A percentile compares a stretch with the other conserved stretches of the same genome.
Conservation (phyloP, 176 grass and related monocot genomes). For the Coix lacrymajobi region DNA sequence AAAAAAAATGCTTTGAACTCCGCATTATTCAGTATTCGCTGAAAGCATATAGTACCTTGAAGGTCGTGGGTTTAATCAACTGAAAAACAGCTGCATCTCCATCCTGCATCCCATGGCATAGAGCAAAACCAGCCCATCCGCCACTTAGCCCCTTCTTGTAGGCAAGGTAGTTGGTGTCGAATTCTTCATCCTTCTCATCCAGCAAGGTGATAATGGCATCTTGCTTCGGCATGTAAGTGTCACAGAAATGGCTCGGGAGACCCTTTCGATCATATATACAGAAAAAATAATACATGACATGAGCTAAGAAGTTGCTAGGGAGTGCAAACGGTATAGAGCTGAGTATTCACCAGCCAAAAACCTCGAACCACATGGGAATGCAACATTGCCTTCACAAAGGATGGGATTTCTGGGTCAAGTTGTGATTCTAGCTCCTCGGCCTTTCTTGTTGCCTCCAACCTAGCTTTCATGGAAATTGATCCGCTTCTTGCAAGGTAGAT, state of each 20-base stretch:
- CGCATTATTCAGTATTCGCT: background rate
- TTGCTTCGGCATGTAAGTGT: constrained; percentile 54
- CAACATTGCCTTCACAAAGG: constrained; percentile 75
- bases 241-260: constrained; percentile 62
- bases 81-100: constrained; percentile 70
- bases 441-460: constrained; percentile 53
- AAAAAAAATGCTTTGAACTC: background rate
- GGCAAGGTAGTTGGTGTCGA: constrained; percentile 63
- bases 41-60: constrained; percentile 45
- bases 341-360: constrained; percentile 76
- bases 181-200: constrained; percentile 57
- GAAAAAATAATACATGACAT: background rate
- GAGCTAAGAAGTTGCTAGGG: background rate
- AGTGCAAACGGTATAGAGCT: constrained; percentile 7
- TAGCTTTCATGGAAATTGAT: constrained; percentile 51
- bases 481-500: constrained; percentile 43
- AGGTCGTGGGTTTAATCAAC: constrained; percentile 59
- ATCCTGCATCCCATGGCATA: constrained; percentile 60
- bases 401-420: constrained; percentile 45
- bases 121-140: constrained; percentile 72
- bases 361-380: constrained; percentile 71
- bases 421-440: constrained; percentile 66
- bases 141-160: constrained; percentile 67
- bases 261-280: constrained; percentile 37
- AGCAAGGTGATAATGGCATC: constrained; percentile 56